Base-by-base conservation (phyloP, 108 stramenopile species). In the Discostella pseudostelligera region DNA sequence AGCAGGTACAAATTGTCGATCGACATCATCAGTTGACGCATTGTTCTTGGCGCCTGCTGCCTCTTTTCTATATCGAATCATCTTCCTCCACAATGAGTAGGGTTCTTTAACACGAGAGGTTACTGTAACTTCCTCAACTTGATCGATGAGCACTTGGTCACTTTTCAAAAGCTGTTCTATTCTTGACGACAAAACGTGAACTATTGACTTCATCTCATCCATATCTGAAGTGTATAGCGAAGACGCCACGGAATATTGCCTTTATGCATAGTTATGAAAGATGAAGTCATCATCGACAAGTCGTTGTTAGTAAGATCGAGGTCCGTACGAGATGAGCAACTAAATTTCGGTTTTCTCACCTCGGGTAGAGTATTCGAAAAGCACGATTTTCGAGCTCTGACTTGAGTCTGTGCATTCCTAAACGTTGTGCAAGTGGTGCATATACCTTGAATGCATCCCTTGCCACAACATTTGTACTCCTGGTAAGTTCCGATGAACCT, bases 341-440 rank as follows among this genome's bases (percentile, higher is more conserved):
- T 13, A 28, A 35, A 14, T 9, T 36, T 36, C 53, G 12, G 1
- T 3, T 29, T 29, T 8, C 53, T 13, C 35, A 54, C 53, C 53
- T 54, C 35, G 72, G 84, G 55, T 92, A 92, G 16, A 92, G 68
- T 36, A 89, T 78, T 14, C 80, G 61, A 85, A 92, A 92, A 8
- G 90, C 87, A 22, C 55, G 58, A 14, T 83, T 69, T 73, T 92
- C 90, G 1, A 92, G 50, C 29, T 85, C 72, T 17, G 83, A 45
- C 49, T 88, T 86, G 25, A 92, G 62, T 5, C 79, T 69, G 29
- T 87, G 84, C 79, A 92, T 77, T 17, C 90, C 90, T 67, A 92
- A 42, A 16, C 87, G 69, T 70, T 82, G 74, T 11, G 87, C 82
- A 19, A 92, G 47, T 8, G 82, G 81, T 0, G 86, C 83, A 70